phyloP scores from a whole-genome alignment of 176 grass and related monocot species.

The Carex myosuroides region DNA sequence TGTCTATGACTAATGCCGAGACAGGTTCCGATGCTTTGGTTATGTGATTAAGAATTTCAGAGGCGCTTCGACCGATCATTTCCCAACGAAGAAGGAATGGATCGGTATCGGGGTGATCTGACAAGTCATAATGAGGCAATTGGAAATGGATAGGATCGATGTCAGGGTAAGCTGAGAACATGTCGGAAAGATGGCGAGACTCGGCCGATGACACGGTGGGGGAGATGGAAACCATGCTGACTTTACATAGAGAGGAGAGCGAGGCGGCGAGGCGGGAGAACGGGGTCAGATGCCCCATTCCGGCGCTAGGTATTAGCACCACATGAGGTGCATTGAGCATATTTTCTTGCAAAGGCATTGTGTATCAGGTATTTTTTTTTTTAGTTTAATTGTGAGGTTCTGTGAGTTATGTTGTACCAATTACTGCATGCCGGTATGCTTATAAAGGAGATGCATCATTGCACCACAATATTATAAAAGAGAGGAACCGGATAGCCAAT shows the following conservation, averaged over 20 bases:
- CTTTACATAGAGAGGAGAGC: constrained; percentile 39
- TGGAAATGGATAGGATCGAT: constrained; percentile 36
- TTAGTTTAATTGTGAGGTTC: too few relatives aligned
- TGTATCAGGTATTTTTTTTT: too few relatives aligned
- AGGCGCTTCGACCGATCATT: constrained; percentile 39
- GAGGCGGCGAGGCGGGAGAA: constrained; percentile 50
- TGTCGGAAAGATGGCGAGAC: constrained; percentile 15
- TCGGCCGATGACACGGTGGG: constrained; percentile 63
- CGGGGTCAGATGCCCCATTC: constrained; percentile 72
- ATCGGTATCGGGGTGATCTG: constrained; percentile 34
- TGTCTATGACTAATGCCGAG: constrained; percentile 48
- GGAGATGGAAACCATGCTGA: constrained; percentile 36
- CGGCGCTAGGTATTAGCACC: constrained; percentile 61
- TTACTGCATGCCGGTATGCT: neutral
- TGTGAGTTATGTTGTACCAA: too few relatives aligned
- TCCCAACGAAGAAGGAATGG: constrained; percentile 65
- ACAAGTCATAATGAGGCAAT: constrained; percentile 37
- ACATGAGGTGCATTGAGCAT: too few relatives aligned
- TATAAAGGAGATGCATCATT: neutral
- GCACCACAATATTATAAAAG: too few relatives aligned
- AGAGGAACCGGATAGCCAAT: too few relatives aligned
- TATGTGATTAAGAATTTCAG: constrained; percentile 31
- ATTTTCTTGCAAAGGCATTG: too few relatives aligned
- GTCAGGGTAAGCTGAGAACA: constrained; percentile 32
- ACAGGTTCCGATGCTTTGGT: constrained; percentile 5